Percentiles rank a stretch among this genome's conserved stretches.
phyloP scores from a whole-genome alignment of 805 yeast genomes.

The Saturnispora mendoncae region DNA sequence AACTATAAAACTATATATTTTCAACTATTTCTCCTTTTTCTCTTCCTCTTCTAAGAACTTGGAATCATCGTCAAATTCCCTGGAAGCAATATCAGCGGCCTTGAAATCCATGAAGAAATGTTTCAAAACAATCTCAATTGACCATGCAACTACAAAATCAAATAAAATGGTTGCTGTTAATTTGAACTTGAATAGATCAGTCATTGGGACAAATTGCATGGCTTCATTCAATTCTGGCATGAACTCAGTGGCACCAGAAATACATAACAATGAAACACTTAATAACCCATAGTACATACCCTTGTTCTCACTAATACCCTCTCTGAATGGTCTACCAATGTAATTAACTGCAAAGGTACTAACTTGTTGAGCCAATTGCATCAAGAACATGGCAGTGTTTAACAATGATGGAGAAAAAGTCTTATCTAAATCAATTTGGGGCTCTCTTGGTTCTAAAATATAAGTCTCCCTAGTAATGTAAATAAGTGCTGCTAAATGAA shows the following conservation, averaged over 20 bases:
- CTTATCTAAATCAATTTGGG: constrained; percentile 82
- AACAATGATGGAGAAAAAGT: constrained; percentile 80
- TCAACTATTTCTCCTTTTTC: constrained; percentile 7
- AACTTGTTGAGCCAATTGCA: constrained; percentile 93
- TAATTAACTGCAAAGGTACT: constrained; percentile 97
- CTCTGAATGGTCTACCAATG: constrained; percentile 95
- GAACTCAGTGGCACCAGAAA: constrained; percentile 89
- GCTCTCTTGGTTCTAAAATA: constrained; percentile 85
- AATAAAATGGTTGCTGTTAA: constrained; percentile 63
- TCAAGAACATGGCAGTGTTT: constrained; percentile 91
- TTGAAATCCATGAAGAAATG: constrained; percentile 80
- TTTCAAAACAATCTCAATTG: constrained; percentile 73
- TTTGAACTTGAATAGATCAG: constrained; percentile 58
- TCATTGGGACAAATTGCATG: constrained; percentile 87
- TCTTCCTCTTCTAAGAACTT: constrained; percentile 3
- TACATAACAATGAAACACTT: constrained; percentile 82
- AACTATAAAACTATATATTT: too few species aligned
- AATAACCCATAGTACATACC: constrained; percentile 95
- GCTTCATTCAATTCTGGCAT: constrained; percentile 90
- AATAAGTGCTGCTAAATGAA: constrained; percentile 75
- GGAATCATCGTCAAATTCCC: constrained; percentile 21
- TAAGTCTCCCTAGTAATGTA: constrained; percentile 80
- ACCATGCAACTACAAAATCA: constrained; percentile 72
- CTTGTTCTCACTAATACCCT: constrained; percentile 78
- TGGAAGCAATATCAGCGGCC: constrained; percentile 80